These are phyloP conservation scores for Aspergillus asperescens DNA, from an alignment of 495 filamentous ascomycete species.

Conservation along the genomic window DNA sequence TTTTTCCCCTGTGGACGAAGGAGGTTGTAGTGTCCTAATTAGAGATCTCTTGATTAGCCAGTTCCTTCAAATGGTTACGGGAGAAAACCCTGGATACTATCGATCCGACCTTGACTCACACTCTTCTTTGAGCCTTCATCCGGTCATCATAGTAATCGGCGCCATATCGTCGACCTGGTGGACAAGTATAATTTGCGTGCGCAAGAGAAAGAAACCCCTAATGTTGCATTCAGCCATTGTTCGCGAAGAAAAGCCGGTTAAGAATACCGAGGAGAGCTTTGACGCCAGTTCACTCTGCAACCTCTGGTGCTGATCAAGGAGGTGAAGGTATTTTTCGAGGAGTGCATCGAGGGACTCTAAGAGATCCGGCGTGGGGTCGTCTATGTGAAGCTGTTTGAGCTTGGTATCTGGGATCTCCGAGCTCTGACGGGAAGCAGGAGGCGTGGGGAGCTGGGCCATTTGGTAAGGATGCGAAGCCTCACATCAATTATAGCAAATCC, in stretches of 20 bases:
- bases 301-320: conserved; percentile 65
- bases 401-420: conserved; percentile 28
- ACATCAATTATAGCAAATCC: neutral
- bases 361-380: conserved; percentile 23
- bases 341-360: conserved; percentile 53
- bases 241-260: neutral
- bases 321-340: conserved; percentile 61
- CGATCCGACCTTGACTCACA: conserved; percentile 25
- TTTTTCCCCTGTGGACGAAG: conserved; percentile 1
- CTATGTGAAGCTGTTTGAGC: conserved; percentile 18
- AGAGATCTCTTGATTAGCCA: conserved; percentile 6
- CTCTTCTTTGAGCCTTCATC: conserved; percentile 57
- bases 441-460: conserved; percentile 38
- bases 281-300: conserved; percentile 50
- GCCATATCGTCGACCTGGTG: conserved; percentile 58
- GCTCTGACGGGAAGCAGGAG: conserved; percentile 31
- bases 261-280: conserved; percentile 52
- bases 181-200: conserved; percentile 65
- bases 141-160: conserved; percentile 65
- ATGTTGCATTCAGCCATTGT: conserved; percentile 15
- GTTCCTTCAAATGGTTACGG: neutral
- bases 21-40: conserved; percentile 23
- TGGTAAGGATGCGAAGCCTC: neutral
- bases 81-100: neutral
- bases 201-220: conserved; percentile 55